phyloP scores from a whole-genome alignment of 805 yeast species.

The Cyberlindnera saturnus region DNA sequence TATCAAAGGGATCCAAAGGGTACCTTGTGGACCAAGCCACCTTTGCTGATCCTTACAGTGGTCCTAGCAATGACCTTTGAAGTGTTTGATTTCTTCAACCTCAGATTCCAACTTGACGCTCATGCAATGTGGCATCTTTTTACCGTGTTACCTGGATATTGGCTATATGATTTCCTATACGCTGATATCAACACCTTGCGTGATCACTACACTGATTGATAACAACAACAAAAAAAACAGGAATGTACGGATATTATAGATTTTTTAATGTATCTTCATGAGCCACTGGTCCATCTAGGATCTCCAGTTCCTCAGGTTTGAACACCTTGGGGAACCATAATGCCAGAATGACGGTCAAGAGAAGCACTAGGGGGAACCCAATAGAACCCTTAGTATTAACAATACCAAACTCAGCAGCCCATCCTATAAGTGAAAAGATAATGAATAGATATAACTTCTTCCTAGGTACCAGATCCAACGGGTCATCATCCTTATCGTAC shows the following conservation, averaged over 20 bases:
- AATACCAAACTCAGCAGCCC: conserved; percentile 76
- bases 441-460: conserved; percentile 47
- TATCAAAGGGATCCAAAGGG: conserved; percentile 15
- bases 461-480: conserved; percentile 11
- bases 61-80: conserved; percentile 82
- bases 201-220: background rate
- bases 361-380: conserved; percentile 84
- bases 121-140: conserved; percentile 92
- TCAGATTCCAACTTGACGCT: conserved; percentile 70
- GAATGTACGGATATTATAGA: conserved; percentile 12
- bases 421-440: conserved; percentile 55
- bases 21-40: conserved; percentile 38
- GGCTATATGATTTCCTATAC: conserved; percentile 61
- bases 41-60: conserved; percentile 45
- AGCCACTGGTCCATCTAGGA: conserved; percentile 64
- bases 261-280: conserved; percentile 50
- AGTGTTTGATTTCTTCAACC: conserved; percentile 80
- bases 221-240: too few relatives aligned
- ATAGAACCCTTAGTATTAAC: conserved; percentile 87
- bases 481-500: background rate
- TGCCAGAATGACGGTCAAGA: conserved; percentile 58
- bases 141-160: conserved; percentile 75
- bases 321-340: conserved; percentile 62
- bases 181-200: conserved; percentile 38
- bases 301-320: conserved; percentile 49